These are phyloP conservation scores for Globisporangium apiculatum DNA, from an alignment of 352 stramenopile genomes.

Conservation along the genomic window DNA sequence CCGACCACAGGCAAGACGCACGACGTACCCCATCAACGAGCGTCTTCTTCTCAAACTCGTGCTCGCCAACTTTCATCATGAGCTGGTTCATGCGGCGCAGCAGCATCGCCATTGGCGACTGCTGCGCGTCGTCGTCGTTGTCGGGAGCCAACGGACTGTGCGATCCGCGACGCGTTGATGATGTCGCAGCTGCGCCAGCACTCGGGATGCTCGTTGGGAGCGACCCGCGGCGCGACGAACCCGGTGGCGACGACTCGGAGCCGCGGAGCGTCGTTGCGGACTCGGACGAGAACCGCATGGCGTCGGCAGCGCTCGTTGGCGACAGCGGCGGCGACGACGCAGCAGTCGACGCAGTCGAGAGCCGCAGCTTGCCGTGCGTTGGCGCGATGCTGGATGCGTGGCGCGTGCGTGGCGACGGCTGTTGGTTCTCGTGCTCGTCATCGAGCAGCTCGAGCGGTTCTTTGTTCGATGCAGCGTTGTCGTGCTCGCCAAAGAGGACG, in stretches of 20 bases:
- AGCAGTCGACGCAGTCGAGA: conserved; percentile 12
- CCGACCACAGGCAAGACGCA: not conserved
- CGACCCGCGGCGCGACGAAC: conserved; percentile 4
- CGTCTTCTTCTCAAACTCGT: conserved; percentile 86
- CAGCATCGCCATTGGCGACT: conserved; percentile 68
- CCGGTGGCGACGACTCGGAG: conserved; percentile 12
- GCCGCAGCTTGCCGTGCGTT: conserved; percentile 4
- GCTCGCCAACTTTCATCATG: conserved; percentile 80
- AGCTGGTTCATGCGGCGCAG: conserved; percentile 72
- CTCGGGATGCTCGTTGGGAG: not conserved
- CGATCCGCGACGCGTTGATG: conserved; percentile 10
- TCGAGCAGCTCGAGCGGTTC: conserved; percentile 5
- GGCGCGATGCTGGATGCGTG: not conserved
- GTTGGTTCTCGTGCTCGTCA: conserved; percentile 14
- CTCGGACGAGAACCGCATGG: conserved; percentile 12
- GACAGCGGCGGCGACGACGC: conserved; percentile 15
- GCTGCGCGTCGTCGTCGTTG: conserved; percentile 15
- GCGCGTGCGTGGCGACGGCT: conserved; percentile 8
- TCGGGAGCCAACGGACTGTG: conserved; percentile 3
- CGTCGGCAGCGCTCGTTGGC: conserved; percentile 5
- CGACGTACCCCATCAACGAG: conserved; percentile 52
- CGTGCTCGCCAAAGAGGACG: conserved; percentile 52
- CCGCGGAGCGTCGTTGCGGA: conserved; percentile 5
- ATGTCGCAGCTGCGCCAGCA: not conserved
- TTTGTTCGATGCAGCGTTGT: conserved; percentile 11